Base-by-base conservation (phyloP, 495 filamentous ascomycete genomes). In the Penicillium manginii region DNA sequence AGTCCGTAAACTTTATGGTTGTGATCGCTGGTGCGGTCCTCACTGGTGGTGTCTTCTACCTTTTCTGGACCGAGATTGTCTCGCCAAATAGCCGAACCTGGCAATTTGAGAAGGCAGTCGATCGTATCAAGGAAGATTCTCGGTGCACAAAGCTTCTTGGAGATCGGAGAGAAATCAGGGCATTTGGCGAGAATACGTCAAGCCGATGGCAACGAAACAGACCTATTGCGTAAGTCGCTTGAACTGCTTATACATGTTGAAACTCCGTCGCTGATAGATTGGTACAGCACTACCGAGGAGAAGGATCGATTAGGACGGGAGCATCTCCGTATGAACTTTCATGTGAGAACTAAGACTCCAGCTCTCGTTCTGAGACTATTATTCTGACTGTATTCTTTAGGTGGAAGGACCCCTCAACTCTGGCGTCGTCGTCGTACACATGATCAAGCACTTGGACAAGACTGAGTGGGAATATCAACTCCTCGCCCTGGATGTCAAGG, bases 31-130 rank as follows among this genome's bases (percentile, higher is more conserved):
- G 96, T 35, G 72, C 91, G 19, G 81, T 86, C 14, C 69, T 92
- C 54, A 96, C 93, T 39, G 86, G 87, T 62, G 86, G 86, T 35
- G 87, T 96, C 18, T 79, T 84, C 58, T 89, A 88, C 58, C 74
- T 96, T 35, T 82, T 98, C 31, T 98, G 91, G 69, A 79, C 82
- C 10, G 94, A 98, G 49, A 90, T 98, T 18, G 88, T 98, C 70
- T 88, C 90, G 12, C 85, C 89, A 2, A 88, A 93, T 69, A 93
- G 90, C 73, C 88, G 88, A 70, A 91, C 88, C 23, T 85, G 84
- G 64, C 89, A 96, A 72, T 98, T 96, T 77, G 96, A 96, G 73
- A 87, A 88, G 43, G 90, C 91, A 1, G 88, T 96, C 32, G 83
- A 91, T 60, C 86, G 87, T 43, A 86, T 98, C 66, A 88, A 86